Conservation (phyloP, 2,329 filamentous ascomycete species). For the Bipolaris bicolor region DNA sequence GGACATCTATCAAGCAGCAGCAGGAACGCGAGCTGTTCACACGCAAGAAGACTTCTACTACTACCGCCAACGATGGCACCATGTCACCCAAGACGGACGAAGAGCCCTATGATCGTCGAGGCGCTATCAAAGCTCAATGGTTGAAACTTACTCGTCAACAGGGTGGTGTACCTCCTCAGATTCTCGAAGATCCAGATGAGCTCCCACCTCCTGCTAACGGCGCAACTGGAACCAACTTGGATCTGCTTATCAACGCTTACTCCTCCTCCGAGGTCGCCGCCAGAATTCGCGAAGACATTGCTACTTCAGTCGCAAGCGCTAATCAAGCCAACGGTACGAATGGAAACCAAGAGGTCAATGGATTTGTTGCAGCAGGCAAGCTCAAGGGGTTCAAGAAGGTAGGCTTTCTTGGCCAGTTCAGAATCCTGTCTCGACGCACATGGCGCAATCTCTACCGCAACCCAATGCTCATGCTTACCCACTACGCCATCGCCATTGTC, state of each 20-base stretch:
- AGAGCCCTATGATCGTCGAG: conserved; percentile 61
- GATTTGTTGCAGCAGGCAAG: conserved; percentile 62
- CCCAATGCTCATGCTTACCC: conserved; percentile 96
- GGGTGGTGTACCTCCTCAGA: conserved; percentile 62
- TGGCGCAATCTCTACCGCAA: conserved; percentile 98
- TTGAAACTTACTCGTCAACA: conserved; percentile 63
- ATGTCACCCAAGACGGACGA: conserved; percentile 68
- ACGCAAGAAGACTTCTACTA: conserved; percentile 68
- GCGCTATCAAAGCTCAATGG: conserved; percentile 62
- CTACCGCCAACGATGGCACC: conserved; percentile 54
- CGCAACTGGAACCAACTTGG: conserved; percentile 74
- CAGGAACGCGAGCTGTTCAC: conserved; percentile 93
- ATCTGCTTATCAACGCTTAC: conserved; percentile 79
- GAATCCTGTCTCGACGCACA: conserved; percentile 86
- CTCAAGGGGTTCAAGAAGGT: conserved; percentile 84
- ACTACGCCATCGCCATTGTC: conserved; percentile 95
- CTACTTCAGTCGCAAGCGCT: conserved; percentile 68
- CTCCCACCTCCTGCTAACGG: conserved; percentile 63
- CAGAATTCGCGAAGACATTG: conserved; percentile 78
- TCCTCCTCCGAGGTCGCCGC: conserved; percentile 76
- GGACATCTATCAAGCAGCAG: conserved; percentile 79
- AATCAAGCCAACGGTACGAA: conserved; percentile 70
- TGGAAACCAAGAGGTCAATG: conserved; percentile 61
- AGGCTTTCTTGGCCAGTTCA: conserved; percentile 79
- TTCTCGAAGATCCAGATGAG: conserved; percentile 72